Evolutionary conservation across 2,329 filamentous ascomycete genomes (phyloP).

Genomic region (Talaromyces sp.): DNA sequence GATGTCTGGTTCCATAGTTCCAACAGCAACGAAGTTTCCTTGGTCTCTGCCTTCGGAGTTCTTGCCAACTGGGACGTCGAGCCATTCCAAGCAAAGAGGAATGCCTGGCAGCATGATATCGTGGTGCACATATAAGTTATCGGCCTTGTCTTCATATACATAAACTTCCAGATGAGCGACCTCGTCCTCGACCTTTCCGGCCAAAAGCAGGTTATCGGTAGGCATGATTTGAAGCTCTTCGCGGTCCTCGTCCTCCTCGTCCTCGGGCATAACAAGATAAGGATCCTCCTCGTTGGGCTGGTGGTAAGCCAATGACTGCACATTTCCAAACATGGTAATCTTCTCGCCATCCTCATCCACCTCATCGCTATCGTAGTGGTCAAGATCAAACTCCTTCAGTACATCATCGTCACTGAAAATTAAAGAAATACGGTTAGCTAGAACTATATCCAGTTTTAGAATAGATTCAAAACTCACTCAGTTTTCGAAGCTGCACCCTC

Average conservation of each 20-base stretch:
- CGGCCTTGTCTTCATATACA: slow-evolving; percentile 91
- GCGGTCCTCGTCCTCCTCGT: slow-evolving; percentile 83
- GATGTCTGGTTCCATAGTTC: slow-evolving; percentile 97
- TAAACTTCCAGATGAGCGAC: slow-evolving; percentile 96
- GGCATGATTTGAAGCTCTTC: slow-evolving; percentile 92
- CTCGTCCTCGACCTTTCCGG: slow-evolving; percentile 94
- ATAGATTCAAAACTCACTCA: slow-evolving; percentile 18
- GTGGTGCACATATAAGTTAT: slow-evolving; percentile 98
- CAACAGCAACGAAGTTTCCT: slow-evolving; percentile 92
- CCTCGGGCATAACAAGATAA: slow-evolving; percentile 85
- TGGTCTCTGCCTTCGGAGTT: slow-evolving; percentile 64
- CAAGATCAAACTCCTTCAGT: slow-evolving; percentile 92
- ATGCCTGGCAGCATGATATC: slow-evolving; percentile 99
- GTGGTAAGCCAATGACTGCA: slow-evolving; percentile 92
- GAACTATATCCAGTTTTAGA: neutral
- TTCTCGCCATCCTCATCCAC: slow-evolving; percentile 67
- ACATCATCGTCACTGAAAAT: slow-evolving; percentile 70
- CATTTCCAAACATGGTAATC: slow-evolving; percentile 92
- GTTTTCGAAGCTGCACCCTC: slow-evolving; percentile 22
- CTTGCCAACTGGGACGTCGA: slow-evolving; percentile 87
- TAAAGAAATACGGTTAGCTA: neutral
- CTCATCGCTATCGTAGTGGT: slow-evolving; percentile 89
- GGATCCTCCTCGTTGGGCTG: slow-evolving; percentile 92
- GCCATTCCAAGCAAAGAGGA: slow-evolving; percentile 92
- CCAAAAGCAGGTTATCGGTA: slow-evolving; percentile 89